phyloP scores from a whole-genome alignment of 371 early-diverging fungal species.

The Haplosporangium sp. region DNA sequence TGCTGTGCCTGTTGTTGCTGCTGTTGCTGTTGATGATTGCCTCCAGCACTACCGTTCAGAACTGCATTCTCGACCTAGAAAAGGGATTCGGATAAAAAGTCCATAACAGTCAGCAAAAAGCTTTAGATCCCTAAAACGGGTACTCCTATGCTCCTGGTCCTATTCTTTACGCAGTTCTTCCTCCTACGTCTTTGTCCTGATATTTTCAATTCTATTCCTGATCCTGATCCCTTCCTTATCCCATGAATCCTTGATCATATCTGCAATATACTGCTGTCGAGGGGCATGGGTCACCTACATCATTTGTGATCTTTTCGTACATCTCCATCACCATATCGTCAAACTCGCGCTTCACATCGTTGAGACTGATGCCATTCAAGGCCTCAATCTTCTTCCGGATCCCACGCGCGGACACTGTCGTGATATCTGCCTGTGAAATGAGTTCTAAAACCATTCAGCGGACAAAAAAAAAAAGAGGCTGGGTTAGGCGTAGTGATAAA shows the following conservation, averaged over 20 bases:
- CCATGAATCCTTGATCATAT: background rate
- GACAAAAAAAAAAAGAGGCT: background rate
- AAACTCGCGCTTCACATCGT: conserved; percentile 56
- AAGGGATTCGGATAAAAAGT: background rate
- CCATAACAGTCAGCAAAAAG: background rate
- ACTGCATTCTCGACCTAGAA: conserved; percentile 32
- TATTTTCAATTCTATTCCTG: too few relatives aligned
- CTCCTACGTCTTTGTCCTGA: too few relatives aligned
- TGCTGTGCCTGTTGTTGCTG: background rate
- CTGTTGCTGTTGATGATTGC: conserved; percentile 19
- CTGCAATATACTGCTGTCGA: background rate
- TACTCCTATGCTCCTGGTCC: too few relatives aligned
- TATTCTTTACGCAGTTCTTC: too few relatives aligned
- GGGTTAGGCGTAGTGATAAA: background rate
- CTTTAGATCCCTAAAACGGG: background rate
- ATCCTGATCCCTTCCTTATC: too few relatives aligned
- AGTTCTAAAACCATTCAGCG: conserved; percentile 17
- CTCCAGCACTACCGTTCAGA: conserved; percentile 37
- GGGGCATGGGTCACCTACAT: conserved; percentile 20
- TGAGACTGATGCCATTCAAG: conserved; percentile 51
- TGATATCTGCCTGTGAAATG: conserved; percentile 42
- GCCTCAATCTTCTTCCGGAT: conserved; percentile 61
- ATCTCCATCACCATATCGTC: conserved; percentile 63
- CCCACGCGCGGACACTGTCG: conserved; percentile 42
- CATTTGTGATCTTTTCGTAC: conserved; percentile 60